Conservation (phyloP, 176 grass and related monocot species). For the Bothriochloa decipiens region DNA sequence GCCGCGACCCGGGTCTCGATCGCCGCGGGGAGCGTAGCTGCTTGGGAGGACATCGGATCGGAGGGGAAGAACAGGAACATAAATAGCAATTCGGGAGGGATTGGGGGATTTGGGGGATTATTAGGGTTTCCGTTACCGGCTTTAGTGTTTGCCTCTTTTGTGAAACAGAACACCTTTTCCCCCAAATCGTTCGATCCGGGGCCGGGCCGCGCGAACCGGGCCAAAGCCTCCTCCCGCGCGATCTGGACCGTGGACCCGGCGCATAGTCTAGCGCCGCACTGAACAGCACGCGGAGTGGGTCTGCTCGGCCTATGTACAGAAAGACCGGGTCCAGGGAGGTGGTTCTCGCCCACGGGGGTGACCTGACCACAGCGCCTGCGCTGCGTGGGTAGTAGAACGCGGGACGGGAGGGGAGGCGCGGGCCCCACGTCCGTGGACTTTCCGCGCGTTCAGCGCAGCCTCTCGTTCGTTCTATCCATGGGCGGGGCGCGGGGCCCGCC, state of each 20-base stretch:
- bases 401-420: neutral
- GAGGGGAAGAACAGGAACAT: constrained; percentile 22
- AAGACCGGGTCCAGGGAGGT: constrained; percentile 10
- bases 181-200: constrained; percentile 18
- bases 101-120: constrained; percentile 23
- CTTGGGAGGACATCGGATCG: constrained; percentile 44
- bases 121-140: constrained; percentile 62
- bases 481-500: neutral
- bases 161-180: neutral
- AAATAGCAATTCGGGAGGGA: constrained; percentile 48
- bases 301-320: accelerated
- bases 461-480: constrained; percentile 1
- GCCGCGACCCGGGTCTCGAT: constrained; percentile 31
- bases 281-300: too few relatives aligned
- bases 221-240: neutral
- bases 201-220: constrained; percentile 43
- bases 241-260: neutral
- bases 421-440: constrained; percentile 21
- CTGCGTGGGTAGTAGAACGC: neutral
- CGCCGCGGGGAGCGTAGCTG: constrained; percentile 18
- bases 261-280: neutral
- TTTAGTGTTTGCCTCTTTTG: constrained; percentile 9
- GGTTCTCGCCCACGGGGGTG: neutral
- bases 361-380: neutral
- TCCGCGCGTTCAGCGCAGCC: constrained; percentile 23